Base-by-base conservation (phyloP, 1,284 basidiomycete species). In the Irpex sp. region DNA sequence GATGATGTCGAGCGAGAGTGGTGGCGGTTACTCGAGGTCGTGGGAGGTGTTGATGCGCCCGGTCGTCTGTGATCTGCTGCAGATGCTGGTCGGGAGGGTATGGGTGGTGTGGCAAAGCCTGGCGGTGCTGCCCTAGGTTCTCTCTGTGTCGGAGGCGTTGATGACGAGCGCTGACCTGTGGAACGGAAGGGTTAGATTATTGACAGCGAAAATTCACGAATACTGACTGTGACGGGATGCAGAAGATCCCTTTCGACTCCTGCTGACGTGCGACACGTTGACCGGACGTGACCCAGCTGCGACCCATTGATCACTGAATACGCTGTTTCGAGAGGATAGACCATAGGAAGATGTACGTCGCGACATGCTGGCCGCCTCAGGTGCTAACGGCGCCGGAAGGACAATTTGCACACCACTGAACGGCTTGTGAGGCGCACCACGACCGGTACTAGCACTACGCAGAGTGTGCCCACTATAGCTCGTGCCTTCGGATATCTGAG, bases 361-460 rank as follows among this genome's bases (percentile, higher is more conserved):
- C 2, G 75, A 74, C 1, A 79, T 54, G 16, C 16, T 42, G 23
- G 35, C 23, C 53, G 33, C 52, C 16, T 62, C 58, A 4, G 58
- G 42, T 18, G 39, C 79, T n/a, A 86, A 75, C 3, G 84, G 84
- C 0, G 80, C 71, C 3, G 84, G 85, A 82, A 87, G 72, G 16
- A 89, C 72, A 59, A 88, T 83, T 63, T 87, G 81, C 39, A 88
- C 71, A 61, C 77, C 78, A 68, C 76, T 84, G 63, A 82, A 78
- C 1, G 78, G 81, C 64, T 70, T 64, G 16, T 67, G 70, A 5
- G 66, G 64, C 36, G 67, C 35, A 36, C 63, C 64, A 23, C 60
- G 64, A 21, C 63, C 37, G 19, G 56, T 60, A 49, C 66, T 63
- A 21, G 61, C 58, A 52, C 53, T 69, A 18, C 68, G 73, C 18